phyloP scores from a whole-genome alignment of 768 basidiomycete species.

The Tricholoma bakamatsutake region DNA sequence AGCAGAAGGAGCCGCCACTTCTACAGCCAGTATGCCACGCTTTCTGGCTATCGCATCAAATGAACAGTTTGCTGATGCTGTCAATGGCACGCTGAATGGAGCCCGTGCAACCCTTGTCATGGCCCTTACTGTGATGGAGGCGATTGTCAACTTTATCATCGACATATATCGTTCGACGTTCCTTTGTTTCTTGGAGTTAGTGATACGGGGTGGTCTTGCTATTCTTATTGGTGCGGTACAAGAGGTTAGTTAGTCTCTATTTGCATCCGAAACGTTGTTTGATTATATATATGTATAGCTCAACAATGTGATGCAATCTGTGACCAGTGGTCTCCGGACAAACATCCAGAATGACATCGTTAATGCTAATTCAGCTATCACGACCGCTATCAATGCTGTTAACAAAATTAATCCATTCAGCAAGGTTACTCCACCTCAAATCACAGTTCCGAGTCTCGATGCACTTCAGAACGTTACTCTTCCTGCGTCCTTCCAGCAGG shows the following conservation, averaged over 20 bases:
- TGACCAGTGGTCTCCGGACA: constrained; percentile 56
- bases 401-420: constrained; percentile 75
- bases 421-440: constrained; percentile 62
- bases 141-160: constrained; percentile 85
- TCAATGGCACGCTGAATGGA: constrained; percentile 73
- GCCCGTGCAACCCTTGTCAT: constrained; percentile 70
- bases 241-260: constrained; percentile 50
- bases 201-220: constrained; percentile 73
- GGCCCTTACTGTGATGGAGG: constrained; percentile 79
- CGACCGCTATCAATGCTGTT: constrained; percentile 54
- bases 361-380: constrained; percentile 63
- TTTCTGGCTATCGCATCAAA: constrained; percentile 84
- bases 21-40: constrained; percentile 83
- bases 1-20: constrained; percentile 75
- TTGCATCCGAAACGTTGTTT: neutral
- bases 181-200: constrained; percentile 89
- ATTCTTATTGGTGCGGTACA: constrained; percentile 79
- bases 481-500: constrained; percentile 68
- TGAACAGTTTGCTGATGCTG: constrained; percentile 66
- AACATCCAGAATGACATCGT: constrained; percentile 68
- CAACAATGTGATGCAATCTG: constrained; percentile 56
- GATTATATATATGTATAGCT: constrained; percentile 39
- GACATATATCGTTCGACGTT: constrained; percentile 91
- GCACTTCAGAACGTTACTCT: constrained; percentile 74
- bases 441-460: constrained; percentile 70